Percentiles rank a stretch among this genome's conserved stretches.
Conservation (phyloP, 805 yeast species). For the Jamesozyma spencerorum region DNA sequence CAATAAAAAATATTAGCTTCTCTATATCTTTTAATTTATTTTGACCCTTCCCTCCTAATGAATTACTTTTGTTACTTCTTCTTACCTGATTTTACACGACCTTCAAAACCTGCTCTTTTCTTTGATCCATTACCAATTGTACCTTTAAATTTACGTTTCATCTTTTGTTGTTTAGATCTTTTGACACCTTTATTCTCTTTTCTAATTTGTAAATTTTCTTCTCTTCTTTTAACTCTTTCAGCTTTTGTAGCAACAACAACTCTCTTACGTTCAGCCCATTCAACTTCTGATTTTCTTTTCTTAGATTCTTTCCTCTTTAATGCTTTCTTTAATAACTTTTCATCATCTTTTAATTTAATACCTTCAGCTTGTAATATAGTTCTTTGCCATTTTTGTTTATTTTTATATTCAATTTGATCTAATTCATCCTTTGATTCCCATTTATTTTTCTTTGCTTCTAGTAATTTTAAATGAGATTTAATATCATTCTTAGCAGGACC, state of each 20-base stretch:
- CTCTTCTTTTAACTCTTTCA: slow-evolving; percentile 78
- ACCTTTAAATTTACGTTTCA: slow-evolving; percentile 54
- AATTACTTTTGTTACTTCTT: slow-evolving; percentile 5
- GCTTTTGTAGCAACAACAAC: slow-evolving; percentile 65
- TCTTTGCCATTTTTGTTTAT: slow-evolving; percentile 76
- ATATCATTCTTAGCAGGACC: slow-evolving; percentile 84
- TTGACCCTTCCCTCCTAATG: background rate
- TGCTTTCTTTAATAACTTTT: slow-evolving; percentile 75
- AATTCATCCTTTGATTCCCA: slow-evolving; percentile 53
- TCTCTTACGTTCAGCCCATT: slow-evolving; percentile 87
- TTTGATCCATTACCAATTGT: slow-evolving; percentile 37
- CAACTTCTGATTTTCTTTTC: slow-evolving; percentile 78
- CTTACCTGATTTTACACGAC: slow-evolving; percentile 36
- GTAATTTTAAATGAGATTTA: slow-evolving; percentile 66
- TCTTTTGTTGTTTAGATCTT: slow-evolving; percentile 62
- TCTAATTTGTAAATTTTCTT: slow-evolving; percentile 79
- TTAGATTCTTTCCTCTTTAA: slow-evolving; percentile 72
- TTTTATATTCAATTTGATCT: slow-evolving; percentile 46
- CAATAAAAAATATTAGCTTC: background rate
- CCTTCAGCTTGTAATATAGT: slow-evolving; percentile 87
- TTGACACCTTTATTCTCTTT: slow-evolving; percentile 77
- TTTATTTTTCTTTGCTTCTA: slow-evolving; percentile 66
- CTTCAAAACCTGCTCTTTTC: slow-evolving; percentile 86
- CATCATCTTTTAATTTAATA: slow-evolving; percentile 79
- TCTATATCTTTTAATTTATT: too few species aligned